Percentiles rank a stretch among this genome's conserved stretches.
phyloP scores from a whole-genome alignment of 2,329 filamentous ascomycete genomes.

The Cordyceps militaris region DNA sequence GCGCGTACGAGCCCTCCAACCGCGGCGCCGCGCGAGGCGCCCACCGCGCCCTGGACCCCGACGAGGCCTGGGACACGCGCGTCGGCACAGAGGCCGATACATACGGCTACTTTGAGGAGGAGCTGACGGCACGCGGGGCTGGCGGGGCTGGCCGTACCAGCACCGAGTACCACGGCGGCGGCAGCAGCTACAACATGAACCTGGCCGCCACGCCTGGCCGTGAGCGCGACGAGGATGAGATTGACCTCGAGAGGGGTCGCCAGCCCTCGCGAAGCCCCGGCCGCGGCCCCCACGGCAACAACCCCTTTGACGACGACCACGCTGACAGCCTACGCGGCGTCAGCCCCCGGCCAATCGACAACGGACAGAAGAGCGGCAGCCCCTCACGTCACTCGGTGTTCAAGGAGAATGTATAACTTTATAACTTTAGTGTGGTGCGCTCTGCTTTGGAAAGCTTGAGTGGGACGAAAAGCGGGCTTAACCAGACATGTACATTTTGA shows the following conservation, averaged over 20 bases:
- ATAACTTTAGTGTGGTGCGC: neutral
- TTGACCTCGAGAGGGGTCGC: slow-evolving; percentile 30
- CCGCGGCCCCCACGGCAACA: slow-evolving; percentile 31
- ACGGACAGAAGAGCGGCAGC: slow-evolving; percentile 27
- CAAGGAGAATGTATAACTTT: slow-evolving; percentile 54
- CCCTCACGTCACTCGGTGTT: slow-evolving; percentile 52
- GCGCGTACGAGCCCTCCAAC: slow-evolving; percentile 58
- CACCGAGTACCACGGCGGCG: slow-evolving; percentile 28
- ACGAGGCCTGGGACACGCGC: slow-evolving; percentile 78
- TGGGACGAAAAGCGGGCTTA: neutral
- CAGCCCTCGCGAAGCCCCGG: slow-evolving; percentile 33
- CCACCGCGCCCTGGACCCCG: slow-evolving; percentile 66
- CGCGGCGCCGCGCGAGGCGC: slow-evolving; percentile 42
- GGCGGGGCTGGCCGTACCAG: slow-evolving; percentile 23
- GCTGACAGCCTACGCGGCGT: slow-evolving; percentile 62
- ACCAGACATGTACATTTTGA: neutral
- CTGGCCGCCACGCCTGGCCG: slow-evolving; percentile 31
- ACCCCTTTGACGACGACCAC: slow-evolving; percentile 64
- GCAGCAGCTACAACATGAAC: slow-evolving; percentile 43
- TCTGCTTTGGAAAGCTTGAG: neutral
- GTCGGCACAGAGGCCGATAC: slow-evolving; percentile 66
- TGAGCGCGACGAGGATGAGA: slow-evolving; percentile 22
- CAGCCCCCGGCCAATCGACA: slow-evolving; percentile 66
- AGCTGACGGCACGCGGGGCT: slow-evolving; percentile 38
- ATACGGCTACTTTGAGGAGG: slow-evolving; percentile 65